Base-by-base conservation (phyloP, 352 stramenopile genomes). In the Thalassiosira exigua region DNA sequence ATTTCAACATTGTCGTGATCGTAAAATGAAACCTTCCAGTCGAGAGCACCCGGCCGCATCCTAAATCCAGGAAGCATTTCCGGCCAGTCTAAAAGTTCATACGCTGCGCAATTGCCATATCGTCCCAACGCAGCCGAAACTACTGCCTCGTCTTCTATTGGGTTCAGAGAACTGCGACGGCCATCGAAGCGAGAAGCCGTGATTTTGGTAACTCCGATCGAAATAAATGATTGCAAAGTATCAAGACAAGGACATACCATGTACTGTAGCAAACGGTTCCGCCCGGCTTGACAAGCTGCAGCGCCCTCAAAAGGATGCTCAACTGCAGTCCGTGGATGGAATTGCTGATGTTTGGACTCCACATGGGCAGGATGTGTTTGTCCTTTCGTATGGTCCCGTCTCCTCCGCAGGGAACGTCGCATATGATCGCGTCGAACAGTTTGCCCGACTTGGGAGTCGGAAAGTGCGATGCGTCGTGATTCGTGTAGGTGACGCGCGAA, bases 91-190 rank as follows among this genome's bases (percentile, higher is more conserved):
- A 98, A 89, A 24, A 99, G 85, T 79, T 98, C 91, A 11, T 98
- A 85, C n/a, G n/a, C n/a, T n/a, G n/a, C n/a, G n/a, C n/a, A n/a
- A n/a, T n/a, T 7, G 14, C 95, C 93, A 5, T 56, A 2, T 69
- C 59, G 17, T 69, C 32, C 1, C 41, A 92, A 56, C 11, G 99
- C 86, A 24, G 98, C 95, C 0, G 94, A 91, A 4, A 99, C 97
- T n/a, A 99, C 96, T 5, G 98, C 98, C 85, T 99, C 98, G 86
- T 99, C 96, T 90, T 99, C 98, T 24, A 99, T 85, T 11, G 98
- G 98, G 89, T 99, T 99, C 72, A 99, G 95, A 62, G 95, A 98
- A 75, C 98, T n/a, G n/a, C n/a, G n/a, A n/a, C n/a, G n/a, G n/a
- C n/a, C n/a, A n/a, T n/a, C n/a, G n/a, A n/a, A n/a, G n/a, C n/a